Evolutionary conservation across 768 basidiomycete genomes (phyloP), one percentile per base, ranked within the genome.

Genomic region (Trametes gibbosa): DNA sequence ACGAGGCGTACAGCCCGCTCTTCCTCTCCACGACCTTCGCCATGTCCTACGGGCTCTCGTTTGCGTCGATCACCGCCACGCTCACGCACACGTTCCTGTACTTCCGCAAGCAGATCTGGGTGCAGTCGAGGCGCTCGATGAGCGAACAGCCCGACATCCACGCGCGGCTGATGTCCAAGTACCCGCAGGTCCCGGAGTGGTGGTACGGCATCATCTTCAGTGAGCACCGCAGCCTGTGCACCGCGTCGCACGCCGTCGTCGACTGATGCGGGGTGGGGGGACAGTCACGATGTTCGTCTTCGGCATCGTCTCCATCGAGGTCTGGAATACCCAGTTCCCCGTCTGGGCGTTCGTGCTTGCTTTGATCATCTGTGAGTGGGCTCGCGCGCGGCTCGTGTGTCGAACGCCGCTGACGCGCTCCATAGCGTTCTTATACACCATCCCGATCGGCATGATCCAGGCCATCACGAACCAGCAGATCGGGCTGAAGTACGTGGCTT

Each of bases 381-480:
- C 50, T 49, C 7, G 29, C 32, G 19, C 7, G 29, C 2, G 19
- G 37, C n/a, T n/a, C 6, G 9, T 9, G n/a, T 7, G 3, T 6
- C 19, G 17, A 25, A 10, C 32, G 5, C 19, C 17, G 19, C 25
- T 41, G 9, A 7, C 43, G 34, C 50, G 40, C 53, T 2, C 35
- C 3, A 48, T 50, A 65, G 73, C 83, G 0, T 79, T 76, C 63
- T 67, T 87, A 64, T 92, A 92, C 65, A 79, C 87, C 58, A 82
- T 95, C 47, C 92, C 92, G 13, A 83, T 87, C 54, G 89, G 87
- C 63, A 85, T 90, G 82, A 89, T 92, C 59, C 85, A 90, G 65
- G 88, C 89, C 1, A 83, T 90, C 63, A 92, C 90, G 29, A 92
- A 92, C 70, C 85, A 88, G 66, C 86, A 90, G 71, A 78, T 90